These are phyloP conservation scores for Fusarium palustre DNA, from an alignment of 2,329 filamentous ascomycete genomes.

Conservation along the genomic window DNA sequence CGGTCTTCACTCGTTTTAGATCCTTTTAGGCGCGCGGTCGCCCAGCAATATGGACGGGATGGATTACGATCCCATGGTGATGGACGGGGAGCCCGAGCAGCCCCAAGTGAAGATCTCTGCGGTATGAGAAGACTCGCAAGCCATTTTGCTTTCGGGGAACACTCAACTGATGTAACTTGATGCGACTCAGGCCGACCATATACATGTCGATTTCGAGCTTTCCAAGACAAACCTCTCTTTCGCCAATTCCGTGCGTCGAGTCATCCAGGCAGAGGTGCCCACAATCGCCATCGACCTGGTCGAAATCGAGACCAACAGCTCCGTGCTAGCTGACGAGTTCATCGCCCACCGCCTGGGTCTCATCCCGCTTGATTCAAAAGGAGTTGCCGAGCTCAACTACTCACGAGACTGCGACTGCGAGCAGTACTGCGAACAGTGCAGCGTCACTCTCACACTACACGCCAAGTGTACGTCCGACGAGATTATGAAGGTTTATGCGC, in stretches of 20 bases:
- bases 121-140: conserved; percentile 53
- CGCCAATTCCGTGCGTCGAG: conserved; percentile 90
- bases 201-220: conserved; percentile 91
- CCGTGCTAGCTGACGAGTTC: conserved; percentile 97
- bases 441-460: conserved; percentile 84
- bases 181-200: conserved; percentile 74
- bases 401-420: conserved; percentile 97
- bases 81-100: conserved; percentile 68
- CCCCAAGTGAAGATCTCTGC: conserved; percentile 71
- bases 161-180: conserved; percentile 41
- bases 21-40: conserved; percentile 26
- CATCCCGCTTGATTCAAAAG: conserved; percentile 86
- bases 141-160: conserved; percentile 7
- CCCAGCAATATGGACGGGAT: conserved; percentile 57
- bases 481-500: conserved; percentile 93
- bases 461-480: conserved; percentile 87
- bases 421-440: conserved; percentile 92
- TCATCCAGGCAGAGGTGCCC: conserved; percentile 93
- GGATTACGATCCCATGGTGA: conserved; percentile 71
- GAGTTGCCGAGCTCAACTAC: conserved; percentile 85
- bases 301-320: conserved; percentile 91
- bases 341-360: conserved; percentile 92
- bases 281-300: conserved; percentile 96
- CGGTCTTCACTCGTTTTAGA: conserved; percentile 11
- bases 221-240: conserved; percentile 89